A percentile compares a stretch with the other conserved stretches of the same genome.
phyloP scores from a whole-genome alignment of 306 rosid species.

The Myrica gale region DNA sequence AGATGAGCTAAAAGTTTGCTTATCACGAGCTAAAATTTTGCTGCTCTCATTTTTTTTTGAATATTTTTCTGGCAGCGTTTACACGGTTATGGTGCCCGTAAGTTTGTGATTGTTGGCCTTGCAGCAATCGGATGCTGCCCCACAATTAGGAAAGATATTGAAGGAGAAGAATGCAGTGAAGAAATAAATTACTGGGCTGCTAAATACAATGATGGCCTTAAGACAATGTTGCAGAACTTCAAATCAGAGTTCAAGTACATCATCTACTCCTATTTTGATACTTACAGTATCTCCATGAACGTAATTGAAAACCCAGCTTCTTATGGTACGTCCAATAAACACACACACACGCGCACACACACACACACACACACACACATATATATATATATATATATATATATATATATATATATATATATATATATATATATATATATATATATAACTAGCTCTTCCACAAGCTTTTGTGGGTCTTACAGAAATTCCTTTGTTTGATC shows the following conservation, averaged over 20 bases:
- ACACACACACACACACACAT: no score
- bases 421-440: no score
- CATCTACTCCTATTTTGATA: slow-evolving; percentile 58
- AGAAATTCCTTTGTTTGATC: no score
- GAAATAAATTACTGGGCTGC: slow-evolving; percentile 38
- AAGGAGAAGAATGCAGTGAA: slow-evolving; percentile 41
- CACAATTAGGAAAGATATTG: slow-evolving; percentile 36
- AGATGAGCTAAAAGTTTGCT: background rate
- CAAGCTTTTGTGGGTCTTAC: no score
- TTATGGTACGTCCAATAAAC: slow-evolving; percentile 36
- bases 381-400: no score
- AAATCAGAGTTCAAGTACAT: slow-evolving; percentile 38
- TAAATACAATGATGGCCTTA: slow-evolving; percentile 45
- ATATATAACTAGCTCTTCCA: no score
- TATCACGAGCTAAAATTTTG: background rate
- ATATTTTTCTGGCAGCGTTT: slow-evolving; percentile 42
- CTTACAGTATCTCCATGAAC: slow-evolving; percentile 39
- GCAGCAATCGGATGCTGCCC: slow-evolving; percentile 66
- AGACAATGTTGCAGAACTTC: slow-evolving; percentile 42
- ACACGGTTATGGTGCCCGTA: slow-evolving; percentile 59
- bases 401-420: background rate
- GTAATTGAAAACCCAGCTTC: slow-evolving; percentile 40
- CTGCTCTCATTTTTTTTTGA: background rate
- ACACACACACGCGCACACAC: no score
- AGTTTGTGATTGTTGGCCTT: slow-evolving; percentile 53